phyloP scores from a whole-genome alignment of 257 asterid genomes.

The Thymus mandschuricus region DNA sequence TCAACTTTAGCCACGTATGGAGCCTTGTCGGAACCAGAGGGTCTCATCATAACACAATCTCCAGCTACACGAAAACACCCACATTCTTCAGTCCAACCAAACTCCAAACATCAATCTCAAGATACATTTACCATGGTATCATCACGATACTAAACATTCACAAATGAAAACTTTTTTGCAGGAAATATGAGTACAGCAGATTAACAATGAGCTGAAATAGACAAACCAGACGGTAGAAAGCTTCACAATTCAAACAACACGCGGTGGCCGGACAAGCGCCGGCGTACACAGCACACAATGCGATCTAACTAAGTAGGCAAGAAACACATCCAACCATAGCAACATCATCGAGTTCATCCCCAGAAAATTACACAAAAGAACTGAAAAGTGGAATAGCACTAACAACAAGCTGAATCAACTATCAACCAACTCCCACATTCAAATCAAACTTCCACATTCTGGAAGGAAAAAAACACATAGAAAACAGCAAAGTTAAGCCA shows the following conservation, averaged over 20 bases:
- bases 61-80: slow-evolving; percentile 61
- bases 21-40: slow-evolving; percentile 72
- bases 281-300: not conserved
- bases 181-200: not conserved
- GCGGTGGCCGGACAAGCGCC: not conserved
- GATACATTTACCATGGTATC: not conserved
- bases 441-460: slow-evolving; percentile 7
- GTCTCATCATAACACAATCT: slow-evolving; percentile 81
- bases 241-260: not conserved
- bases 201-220: not conserved
- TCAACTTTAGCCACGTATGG: slow-evolving; percentile 84
- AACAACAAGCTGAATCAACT: slow-evolving; percentile 1
- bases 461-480: not conserved
- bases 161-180: slow-evolving; percentile 3
- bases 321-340: not conserved
- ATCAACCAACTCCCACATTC: not conserved
- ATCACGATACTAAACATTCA: slow-evolving; percentile 3
- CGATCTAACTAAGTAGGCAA: slow-evolving; percentile 11
- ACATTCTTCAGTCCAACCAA: slow-evolving; percentile 33
- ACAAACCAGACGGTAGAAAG: slow-evolving; percentile 9
- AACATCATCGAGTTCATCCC: not conserved
- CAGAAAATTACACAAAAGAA: not conserved
- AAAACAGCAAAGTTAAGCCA: slow-evolving; percentile 13
- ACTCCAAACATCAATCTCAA: slow-evolving; percentile 14
- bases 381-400: not conserved